Conservation (phyloP, 2,329 filamentous ascomycete species). For the Penicillium frequentans region DNA sequence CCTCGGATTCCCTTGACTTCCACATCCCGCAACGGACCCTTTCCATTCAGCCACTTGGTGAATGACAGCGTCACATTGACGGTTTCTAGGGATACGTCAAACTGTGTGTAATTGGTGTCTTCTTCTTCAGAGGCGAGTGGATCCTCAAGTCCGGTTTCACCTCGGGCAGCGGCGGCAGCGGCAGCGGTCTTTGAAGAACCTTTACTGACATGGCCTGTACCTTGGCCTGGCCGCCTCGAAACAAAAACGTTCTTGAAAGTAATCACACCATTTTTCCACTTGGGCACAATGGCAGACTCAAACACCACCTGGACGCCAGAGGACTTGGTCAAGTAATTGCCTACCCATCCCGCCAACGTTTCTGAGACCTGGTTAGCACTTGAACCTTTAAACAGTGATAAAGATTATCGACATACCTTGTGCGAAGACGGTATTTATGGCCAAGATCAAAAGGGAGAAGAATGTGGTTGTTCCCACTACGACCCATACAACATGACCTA, state of each 20-base stretch:
- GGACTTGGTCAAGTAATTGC: conserved; percentile 91
- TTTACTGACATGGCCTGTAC: conserved; percentile 81
- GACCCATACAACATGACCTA: conserved; percentile 93
- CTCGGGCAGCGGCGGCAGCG: conserved; percentile 68
- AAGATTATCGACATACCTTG: conserved; percentile 62
- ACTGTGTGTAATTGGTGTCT: conserved; percentile 96
- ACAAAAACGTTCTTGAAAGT: conserved; percentile 97
- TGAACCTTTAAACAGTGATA: conserved; percentile 16
- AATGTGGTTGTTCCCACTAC: conserved; percentile 97
- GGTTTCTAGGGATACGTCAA: conserved; percentile 90
- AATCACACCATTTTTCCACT: conserved; percentile 93
- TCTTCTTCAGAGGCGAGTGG: conserved; percentile 57
- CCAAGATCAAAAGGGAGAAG: conserved; percentile 84
- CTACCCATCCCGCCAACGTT: conserved; percentile 88
- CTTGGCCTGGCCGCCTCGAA: conserved; percentile 82
- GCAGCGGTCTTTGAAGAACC: conserved; percentile 81
- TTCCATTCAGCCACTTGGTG: conserved; percentile 98
- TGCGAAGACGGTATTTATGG: conserved; percentile 94
- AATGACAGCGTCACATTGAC: conserved; percentile 97
- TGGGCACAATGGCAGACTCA: conserved; percentile 95
- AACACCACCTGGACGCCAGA: conserved; percentile 93
- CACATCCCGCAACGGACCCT: conserved; percentile 85
- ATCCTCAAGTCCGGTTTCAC: conserved; percentile 46
- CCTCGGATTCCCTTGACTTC: conserved; percentile 92
- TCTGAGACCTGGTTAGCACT: conserved; percentile 53